Base-by-base conservation (phyloP, 305 asterid genomes). In the Plantago coronopus region DNA sequence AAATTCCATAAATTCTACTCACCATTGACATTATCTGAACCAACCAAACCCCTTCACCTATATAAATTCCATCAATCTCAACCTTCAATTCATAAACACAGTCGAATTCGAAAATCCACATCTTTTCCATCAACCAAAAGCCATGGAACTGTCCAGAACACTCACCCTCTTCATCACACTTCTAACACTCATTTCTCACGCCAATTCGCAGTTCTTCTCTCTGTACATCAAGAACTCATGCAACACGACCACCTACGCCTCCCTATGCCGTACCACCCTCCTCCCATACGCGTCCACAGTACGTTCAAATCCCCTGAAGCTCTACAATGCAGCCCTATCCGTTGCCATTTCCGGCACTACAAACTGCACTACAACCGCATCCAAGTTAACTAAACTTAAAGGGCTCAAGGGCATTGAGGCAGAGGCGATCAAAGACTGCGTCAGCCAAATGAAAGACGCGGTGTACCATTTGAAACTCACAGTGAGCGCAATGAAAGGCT, bases 251-350 rank as follows among this genome's bases (percentile, higher is more conserved):
- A 76, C 84, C 13, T 80, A 88, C 17, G 72, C 93, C 0, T 1
- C 64, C 0, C 75, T 77, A 13, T 88, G 95, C 83, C 1, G 48
- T 58, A 72, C 69, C 66, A 71, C 84, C 43, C 83, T 88, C 9
- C 3, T 20, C 19, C 87, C 94, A 0, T 80, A 67, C 57, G 95
- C 90, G n/a, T 17, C 81, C 0, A 7, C 66, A 9, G 81, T 80
- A 17, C 62, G 68, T 45, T 69, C 78, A 57, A 76, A 56, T 73
- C 51, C 75, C 16, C 14, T 73, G 17, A 67, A 54, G 45, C 88
- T 88, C 3, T 80, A 88, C 84, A 63, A 56, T 16, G 61, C 75
- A 8, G 89, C 95, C 19, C 81, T 88, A 14, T 62, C 61, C 8
- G 80, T 56, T 9, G 79, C 95, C 51, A 67, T 83, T 21, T 40